These are phyloP conservation scores for Cynara cardunculus DNA, from an alignment of 129 eudicot species.

Conservation along the genomic window DNA sequence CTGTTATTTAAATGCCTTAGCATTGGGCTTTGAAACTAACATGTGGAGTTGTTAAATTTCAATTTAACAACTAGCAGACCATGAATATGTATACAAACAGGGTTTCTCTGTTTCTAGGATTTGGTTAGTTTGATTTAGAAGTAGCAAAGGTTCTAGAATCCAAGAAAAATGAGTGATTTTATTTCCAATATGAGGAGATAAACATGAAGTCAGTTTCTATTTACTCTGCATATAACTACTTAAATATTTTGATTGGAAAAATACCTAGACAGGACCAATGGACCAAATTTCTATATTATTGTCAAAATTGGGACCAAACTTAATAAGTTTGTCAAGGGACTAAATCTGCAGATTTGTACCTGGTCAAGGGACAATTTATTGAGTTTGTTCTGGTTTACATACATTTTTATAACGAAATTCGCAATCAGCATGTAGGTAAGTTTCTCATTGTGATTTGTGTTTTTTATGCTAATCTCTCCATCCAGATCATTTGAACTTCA, in stretches of 20 bases:
- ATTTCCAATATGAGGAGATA: not conserved
- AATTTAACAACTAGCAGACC: too few relatives aligned
- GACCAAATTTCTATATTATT: not conserved
- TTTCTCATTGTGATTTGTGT: not conserved
- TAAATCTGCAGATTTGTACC: not conserved
- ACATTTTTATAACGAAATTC: not conserved
- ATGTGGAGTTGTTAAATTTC: not conserved
- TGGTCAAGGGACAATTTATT: not conserved
- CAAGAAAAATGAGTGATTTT: too few relatives aligned
- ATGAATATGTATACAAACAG: too few relatives aligned
- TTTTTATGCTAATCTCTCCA: not conserved
- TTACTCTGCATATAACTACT: not conserved
- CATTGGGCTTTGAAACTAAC: not conserved
- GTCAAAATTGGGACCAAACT: not conserved
- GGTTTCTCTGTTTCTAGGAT: too few relatives aligned
- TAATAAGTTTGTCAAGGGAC: not conserved
- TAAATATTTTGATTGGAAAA: too few relatives aligned
- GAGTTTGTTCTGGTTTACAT: not conserved
- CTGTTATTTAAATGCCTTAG: not conserved
- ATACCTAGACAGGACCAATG: not conserved
- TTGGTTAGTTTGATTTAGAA: not conserved
- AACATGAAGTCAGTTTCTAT: not conserved
- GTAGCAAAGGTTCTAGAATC: not conserved
- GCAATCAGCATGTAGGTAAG: not conserved
- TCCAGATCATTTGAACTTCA: not conserved